Evolutionary conservation across 257 asterid genomes (phyloP), one percentile per base, ranked within the genome.

Genomic region (Solanum lignicaule): DNA sequence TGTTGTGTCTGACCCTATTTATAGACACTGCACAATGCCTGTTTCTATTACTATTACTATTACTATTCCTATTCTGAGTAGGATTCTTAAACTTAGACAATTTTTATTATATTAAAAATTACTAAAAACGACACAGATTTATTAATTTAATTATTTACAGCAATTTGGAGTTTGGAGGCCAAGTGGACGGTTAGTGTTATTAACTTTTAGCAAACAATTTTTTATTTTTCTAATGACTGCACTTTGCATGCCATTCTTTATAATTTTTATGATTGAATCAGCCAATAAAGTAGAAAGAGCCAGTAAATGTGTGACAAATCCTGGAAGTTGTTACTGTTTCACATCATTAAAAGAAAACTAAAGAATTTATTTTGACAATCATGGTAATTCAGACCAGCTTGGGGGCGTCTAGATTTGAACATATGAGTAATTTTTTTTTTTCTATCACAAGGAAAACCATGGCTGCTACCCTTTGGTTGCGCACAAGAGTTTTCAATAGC

Each of bases 391-490:
- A 25, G 2, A 66, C 9, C 1, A 29, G 21, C 1, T 27, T 13
- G 20, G 27, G 10, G 32, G 23, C 5, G 32, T 12, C 74, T 13
- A 69, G 9, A 14, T 16, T 29, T 29, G 6, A 18, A 29, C 6
- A 29, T 69, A 69, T 7, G 38, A 29, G 6, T 48, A 16, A 48
- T 0, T 43, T 5, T 15, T 13, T 41, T 15, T 5, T 15, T 15
- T 14, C 6, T 46, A 48, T 5, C 8, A 48, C 8, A 48, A 48
- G 7, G 1, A 0, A 48, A 48, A 48, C 2, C 3, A 1, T 48
- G 15, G 60, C 0, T 0, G 21, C 60, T 5, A 48, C 0, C 3
- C 3, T 5, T 48, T 48, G 60, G 1, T 0, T 48, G 60, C 9
- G 0, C 60, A 48, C 9, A 15, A 0, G 21, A 6, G 11, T 39